Conservation (phyloP, 495 filamentous ascomycete genomes). For the Apiosordaria backusii region DNA sequence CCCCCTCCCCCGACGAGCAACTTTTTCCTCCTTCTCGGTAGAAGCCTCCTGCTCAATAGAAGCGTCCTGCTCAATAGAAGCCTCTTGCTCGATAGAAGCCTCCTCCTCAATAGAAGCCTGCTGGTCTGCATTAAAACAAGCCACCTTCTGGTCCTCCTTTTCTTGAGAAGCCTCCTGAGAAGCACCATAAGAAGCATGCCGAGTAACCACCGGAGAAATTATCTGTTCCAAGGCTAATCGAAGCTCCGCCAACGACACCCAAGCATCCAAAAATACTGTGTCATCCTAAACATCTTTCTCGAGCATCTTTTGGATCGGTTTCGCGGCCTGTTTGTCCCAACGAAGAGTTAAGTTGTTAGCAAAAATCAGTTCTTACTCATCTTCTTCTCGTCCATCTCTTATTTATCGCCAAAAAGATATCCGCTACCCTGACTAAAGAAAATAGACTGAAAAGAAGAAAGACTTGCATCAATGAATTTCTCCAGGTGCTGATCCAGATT, state of each 20-base stretch:
- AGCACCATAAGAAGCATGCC: no score
- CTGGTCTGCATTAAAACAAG: no score
- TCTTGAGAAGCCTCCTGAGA: no score
- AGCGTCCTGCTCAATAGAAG: no score
- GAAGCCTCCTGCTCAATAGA: no score
- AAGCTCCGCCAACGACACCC: background rate
- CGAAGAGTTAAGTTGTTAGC: conserved; percentile 19
- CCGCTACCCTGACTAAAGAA: background rate
- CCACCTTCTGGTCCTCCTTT: no score
- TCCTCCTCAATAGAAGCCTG: no score
- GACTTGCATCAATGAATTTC: conserved; percentile 74
- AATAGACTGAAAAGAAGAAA: background rate
- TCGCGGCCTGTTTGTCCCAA: conserved; percentile 58
- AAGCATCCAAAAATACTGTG: background rate
- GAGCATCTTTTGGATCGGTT: conserved; percentile 79
- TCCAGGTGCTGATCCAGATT: conserved; percentile 86
- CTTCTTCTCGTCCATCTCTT: background rate
- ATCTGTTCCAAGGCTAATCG: background rate
- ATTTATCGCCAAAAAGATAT: background rate
- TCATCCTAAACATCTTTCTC: conserved; percentile 59
- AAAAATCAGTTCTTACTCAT: background rate
- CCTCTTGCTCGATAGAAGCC: no score
- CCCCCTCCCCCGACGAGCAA: no score
- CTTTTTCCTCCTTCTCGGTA: no score
- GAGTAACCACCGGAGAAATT: no score